A percentile compares a stretch with the other conserved stretches of the same genome.
Evolutionary conservation across 2,329 filamentous ascomycete genomes (phyloP).

Genomic region (Trichophyton simii): DNA sequence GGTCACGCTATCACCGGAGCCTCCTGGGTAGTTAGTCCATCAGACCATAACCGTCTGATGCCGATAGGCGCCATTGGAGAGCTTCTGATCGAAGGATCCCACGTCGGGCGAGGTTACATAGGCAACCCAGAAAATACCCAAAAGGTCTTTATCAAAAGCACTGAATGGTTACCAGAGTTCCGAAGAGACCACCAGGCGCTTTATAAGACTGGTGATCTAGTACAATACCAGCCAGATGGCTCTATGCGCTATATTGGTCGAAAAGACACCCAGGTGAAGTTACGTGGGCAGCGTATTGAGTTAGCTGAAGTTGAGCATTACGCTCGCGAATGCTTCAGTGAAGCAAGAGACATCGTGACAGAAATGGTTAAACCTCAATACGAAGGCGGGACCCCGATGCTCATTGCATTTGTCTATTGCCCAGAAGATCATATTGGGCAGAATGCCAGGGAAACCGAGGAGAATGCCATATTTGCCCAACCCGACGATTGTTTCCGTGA

Average conservation of each 20-base stretch:
- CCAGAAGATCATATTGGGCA: not conserved
- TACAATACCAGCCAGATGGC: slow-evolving; percentile 18
- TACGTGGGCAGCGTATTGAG: slow-evolving; percentile 72
- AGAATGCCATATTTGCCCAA: not conserved
- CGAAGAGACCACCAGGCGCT: slow-evolving; percentile 2
- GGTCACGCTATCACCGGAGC: slow-evolving; percentile 8
- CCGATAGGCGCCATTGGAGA: slow-evolving; percentile 33
- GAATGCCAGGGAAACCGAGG: not conserved
- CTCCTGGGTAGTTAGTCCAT: slow-evolving; percentile 18
- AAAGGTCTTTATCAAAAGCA: slow-evolving; percentile 40
- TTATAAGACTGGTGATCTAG: slow-evolving; percentile 19
- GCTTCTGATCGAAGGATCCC: slow-evolving; percentile 28
- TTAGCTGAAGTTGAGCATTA: slow-evolving; percentile 74
- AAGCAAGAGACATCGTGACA: slow-evolving; percentile 4
- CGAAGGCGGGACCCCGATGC: slow-evolving; percentile 5
- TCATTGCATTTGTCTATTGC: slow-evolving; percentile 1
- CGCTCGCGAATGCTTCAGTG: slow-evolving; percentile 22
- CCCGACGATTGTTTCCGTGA: not conserved
- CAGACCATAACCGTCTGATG: slow-evolving; percentile 13
- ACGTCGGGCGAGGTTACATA: slow-evolving; percentile 27
- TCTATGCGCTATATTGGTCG: slow-evolving; percentile 15
- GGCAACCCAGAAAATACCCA: slow-evolving; percentile 18
- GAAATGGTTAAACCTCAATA: slow-evolving; percentile 4
- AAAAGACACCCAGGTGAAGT: slow-evolving; percentile 54
- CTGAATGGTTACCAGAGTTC: slow-evolving; percentile 11